Base-by-base conservation (phyloP, 2,329 filamentous ascomycete species). In the Diaporthe citri region DNA sequence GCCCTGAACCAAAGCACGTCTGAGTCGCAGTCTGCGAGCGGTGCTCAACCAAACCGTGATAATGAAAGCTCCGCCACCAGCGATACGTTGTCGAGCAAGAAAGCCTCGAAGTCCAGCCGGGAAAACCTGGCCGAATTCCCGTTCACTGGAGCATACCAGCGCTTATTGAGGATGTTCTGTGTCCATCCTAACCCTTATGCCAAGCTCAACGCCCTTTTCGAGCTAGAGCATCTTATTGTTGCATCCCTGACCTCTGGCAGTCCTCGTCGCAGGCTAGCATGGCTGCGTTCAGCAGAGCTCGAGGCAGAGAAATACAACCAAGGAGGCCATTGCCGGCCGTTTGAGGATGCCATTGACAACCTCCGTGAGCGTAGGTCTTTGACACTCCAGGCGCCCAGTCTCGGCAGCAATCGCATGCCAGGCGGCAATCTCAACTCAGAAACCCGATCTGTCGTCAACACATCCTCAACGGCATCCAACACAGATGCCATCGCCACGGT, bases 121-220 rank as follows among this genome's bases (percentile, higher is more conserved):
- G 75, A 87, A 82, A 76, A 82, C 28, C 82, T 81, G 4, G 77
- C 84, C 2, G 91, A 94, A 52, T 97, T 97, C 79, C 94, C 94
- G 0, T 98, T 96, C 81, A 91, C 91, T 70, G 91, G 92, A 78
- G 94, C 95, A 0, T 98, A 97, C 81, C 89, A 92, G 78, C 92
- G 93, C 17, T 87, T 98, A 1, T 87, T 98, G 43, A 92, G 91
- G 77, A 95, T 95, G 85, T 97, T 99, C 79, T 95, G 94, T 56
- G 94, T 96, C 5, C 94, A 97, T 78, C 94, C 95, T 0, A 97
- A 97, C 80, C 97, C 97, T 0, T 94, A 94, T 78, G 89, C 91
- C 31, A 99, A 99, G 83, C 89, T 99, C 17, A 93, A 93, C 77
- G 93, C 94, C 0, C 87, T 98, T 6, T 92, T 93, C 76, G 95